A percentile compares a stretch with the other conserved stretches of the same genome.
These are phyloP conservation scores for Epichloe typhina DNA, from an alignment of 2,329 filamentous ascomycete species.

Conservation along the genomic window DNA sequence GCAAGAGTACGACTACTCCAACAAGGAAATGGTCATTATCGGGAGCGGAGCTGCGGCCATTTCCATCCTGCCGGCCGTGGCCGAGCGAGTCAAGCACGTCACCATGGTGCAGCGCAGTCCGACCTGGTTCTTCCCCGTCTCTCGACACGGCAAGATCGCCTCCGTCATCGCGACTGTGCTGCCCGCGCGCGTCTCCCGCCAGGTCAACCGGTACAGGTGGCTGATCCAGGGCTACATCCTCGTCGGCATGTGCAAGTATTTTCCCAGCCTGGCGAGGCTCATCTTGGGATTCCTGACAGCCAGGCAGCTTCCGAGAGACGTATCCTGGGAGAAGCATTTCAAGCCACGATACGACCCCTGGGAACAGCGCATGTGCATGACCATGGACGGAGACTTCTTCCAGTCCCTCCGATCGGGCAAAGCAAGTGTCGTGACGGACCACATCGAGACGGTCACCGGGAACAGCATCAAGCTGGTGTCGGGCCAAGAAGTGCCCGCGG, in stretches of 20 bases:
- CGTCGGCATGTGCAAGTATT: conserved; percentile 34
- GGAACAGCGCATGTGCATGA: conserved; percentile 57
- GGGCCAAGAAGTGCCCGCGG: conserved; percentile 34
- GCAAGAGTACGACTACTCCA: conserved; percentile 46
- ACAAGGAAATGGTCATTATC: conserved; percentile 52
- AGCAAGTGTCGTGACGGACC: conserved; percentile 29
- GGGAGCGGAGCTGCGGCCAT: conserved; percentile 56
- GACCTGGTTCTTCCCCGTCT: conserved; percentile 42
- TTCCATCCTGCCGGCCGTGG: conserved; percentile 49
- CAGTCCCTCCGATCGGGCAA: conserved; percentile 24
- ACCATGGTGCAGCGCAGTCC: conserved; percentile 61
- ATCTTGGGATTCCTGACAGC: conserved; percentile 28
- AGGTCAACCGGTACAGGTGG: conserved; percentile 34
- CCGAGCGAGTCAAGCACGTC: conserved; percentile 42
- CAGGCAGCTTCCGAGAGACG: conserved; percentile 32
- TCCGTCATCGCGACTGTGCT: conserved; percentile 26
- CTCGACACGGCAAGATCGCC: conserved; percentile 26
- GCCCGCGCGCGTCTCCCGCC: conserved; percentile 28
- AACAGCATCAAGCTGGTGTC: conserved; percentile 29
- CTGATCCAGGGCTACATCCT: conserved; percentile 27
- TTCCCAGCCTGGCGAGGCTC: conserved; percentile 31
- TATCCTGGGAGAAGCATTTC: conserved; percentile 41
- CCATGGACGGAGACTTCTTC: conserved; percentile 32
- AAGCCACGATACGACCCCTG: conserved; percentile 43
- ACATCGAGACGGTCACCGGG: conserved; percentile 31